A percentile compares a stretch with the other conserved stretches of the same genome.
phyloP scores from a whole-genome alignment of 2,329 filamentous ascomycete genomes.

The Fusarium armeniacum region DNA sequence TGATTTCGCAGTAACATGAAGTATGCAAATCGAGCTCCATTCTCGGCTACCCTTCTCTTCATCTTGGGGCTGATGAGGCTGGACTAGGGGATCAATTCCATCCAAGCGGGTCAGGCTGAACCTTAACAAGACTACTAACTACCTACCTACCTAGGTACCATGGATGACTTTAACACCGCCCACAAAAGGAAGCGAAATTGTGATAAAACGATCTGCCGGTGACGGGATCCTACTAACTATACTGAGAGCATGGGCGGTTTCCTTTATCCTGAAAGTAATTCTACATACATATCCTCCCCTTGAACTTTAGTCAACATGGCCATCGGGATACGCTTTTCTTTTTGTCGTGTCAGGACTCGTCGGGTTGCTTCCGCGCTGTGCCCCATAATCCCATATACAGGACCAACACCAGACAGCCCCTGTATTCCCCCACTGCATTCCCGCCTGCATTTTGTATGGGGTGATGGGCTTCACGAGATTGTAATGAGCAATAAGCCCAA shows the following conservation, averaged over 20 bases:
- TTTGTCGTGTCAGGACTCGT: slow-evolving; percentile 29
- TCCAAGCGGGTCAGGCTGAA: slow-evolving; percentile 28
- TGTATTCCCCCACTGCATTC: slow-evolving; percentile 29
- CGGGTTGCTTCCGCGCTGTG: slow-evolving; percentile 33
- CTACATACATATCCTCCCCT: too few relatives aligned
- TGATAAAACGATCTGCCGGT: neutral
- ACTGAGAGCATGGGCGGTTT: neutral
- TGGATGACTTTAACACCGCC: too few relatives aligned
- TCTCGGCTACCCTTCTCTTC: slow-evolving; percentile 14
- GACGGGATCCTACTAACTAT: neutral
- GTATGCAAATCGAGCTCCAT: slow-evolving; percentile 18
- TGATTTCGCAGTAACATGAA: slow-evolving; percentile 11
- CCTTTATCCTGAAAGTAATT: neutral
- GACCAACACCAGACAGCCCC: slow-evolving; percentile 30
- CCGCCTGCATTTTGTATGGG: slow-evolving; percentile 39
- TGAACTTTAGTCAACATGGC: neutral
- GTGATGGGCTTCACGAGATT: slow-evolving; percentile 24
- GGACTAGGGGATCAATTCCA: slow-evolving; percentile 19
- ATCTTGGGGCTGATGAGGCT: slow-evolving; percentile 18
- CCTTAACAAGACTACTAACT: slow-evolving; percentile 16
- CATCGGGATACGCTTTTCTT: slow-evolving; percentile 16
- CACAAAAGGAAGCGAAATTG: slow-evolving; percentile 1
- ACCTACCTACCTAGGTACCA: neutral
- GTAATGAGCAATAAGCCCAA: slow-evolving; percentile 22
- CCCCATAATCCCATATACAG: slow-evolving; percentile 2